Conservation (phyloP, 768 basidiomycete species). For the Amanita fuliginea region DNA sequence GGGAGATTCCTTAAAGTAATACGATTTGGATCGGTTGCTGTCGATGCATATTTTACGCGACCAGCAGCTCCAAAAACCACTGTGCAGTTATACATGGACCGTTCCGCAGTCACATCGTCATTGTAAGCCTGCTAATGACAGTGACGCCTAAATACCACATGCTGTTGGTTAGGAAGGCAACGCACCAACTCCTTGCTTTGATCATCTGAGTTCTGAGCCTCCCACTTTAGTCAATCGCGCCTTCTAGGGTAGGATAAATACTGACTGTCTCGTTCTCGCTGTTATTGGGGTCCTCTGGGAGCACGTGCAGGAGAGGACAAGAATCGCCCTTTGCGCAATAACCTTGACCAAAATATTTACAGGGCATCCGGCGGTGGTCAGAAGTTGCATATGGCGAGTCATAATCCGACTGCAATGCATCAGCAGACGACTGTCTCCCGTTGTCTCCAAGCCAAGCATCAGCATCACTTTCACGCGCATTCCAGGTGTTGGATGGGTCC, state of each 20-base stretch:
- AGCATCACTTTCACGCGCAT: background rate
- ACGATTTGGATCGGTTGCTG: conserved; percentile 26
- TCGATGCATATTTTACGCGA: conserved; percentile 19
- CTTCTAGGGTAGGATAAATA: background rate
- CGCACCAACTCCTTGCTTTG: background rate
- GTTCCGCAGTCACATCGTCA: conserved; percentile 8
- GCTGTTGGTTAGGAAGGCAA: background rate
- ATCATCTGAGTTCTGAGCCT: background rate
- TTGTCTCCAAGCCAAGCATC: background rate
- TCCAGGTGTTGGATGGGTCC: background rate
- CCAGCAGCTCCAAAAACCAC: conserved; percentile 23
- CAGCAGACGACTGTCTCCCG: background rate
- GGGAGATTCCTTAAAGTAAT: conserved; percentile 33
- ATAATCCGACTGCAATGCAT: conserved; percentile 4
- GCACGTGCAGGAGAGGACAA: conserved; percentile 20
- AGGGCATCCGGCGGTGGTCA: conserved; percentile 14
- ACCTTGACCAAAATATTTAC: conserved; percentile 24
- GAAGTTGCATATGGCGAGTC: background rate
- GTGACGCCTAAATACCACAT: background rate
- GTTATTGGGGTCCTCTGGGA: conserved; percentile 9
- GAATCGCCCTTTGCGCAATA: conserved; percentile 18
- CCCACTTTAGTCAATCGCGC: background rate
- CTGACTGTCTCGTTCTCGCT: background rate
- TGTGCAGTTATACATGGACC: conserved; percentile 18
- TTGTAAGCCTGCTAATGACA: background rate